Base-by-base conservation (phyloP, 208 protist species). In the Wallacemonas rigidus region DNA sequence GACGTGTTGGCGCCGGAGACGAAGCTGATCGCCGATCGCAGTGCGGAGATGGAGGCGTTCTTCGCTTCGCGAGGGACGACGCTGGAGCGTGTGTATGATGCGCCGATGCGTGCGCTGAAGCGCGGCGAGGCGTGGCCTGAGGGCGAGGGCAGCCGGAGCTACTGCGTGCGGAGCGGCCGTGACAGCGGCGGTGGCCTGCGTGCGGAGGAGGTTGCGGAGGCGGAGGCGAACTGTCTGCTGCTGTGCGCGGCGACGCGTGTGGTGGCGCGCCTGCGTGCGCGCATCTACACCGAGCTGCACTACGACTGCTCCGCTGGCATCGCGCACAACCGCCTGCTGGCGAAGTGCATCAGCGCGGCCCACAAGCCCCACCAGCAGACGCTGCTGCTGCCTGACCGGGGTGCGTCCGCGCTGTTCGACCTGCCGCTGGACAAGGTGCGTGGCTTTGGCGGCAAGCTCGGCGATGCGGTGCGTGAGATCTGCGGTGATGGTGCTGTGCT, bases 341-440 rank as follows among this genome's bases (percentile, higher is more conserved):
- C 93, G 41, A 97, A 97, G 81, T 80, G 72, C 71, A 87, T 93
- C 70, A 89, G 84, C 63, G 86, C 89, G 51, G 77, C 74, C 60
- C 80, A 95, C 80, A 97, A 97, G 71, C 93, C 90, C 41, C 87
- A 87, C 67, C 82, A 95, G 81, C 93, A 97, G 74, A 93, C 90
- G 61, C 57, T 94, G 39, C 77, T 95, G 57, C 70, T 88, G 62
- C 85, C 86, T 15, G 77, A 90, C 68, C 74, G 85, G 61, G 74
- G 78, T 55, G 80, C 80, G n/a, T 82, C 80, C 12, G 80, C 87
- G 5, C 69, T 95, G 41, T 88, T 83, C 75, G 82, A 87, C 55
- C 57, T 86, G 14, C 75, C 70, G 41, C 73, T 92, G 61, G 44
- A 67, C 14, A 75, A 81, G 63, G 74, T 97, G 69, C 80, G 88